Percentiles rank a stretch among this genome's conserved stretches.
phyloP scores from a whole-genome alignment of 2,329 filamentous ascomycete genomes.

The Epichloe typhina region DNA sequence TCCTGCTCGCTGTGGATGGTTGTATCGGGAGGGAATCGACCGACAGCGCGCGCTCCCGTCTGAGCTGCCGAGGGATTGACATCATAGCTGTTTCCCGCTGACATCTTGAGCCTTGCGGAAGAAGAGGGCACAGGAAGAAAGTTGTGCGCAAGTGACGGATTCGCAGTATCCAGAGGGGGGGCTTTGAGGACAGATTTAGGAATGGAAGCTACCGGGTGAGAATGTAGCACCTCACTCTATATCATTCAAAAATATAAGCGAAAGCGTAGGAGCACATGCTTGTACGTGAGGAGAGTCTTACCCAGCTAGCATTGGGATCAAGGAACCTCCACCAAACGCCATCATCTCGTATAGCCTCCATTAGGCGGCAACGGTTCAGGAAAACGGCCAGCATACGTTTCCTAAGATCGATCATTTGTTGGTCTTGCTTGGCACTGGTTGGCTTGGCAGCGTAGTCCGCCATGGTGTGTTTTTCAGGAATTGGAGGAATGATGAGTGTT shows the following conservation, averaged over 20 bases:
- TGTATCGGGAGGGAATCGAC: conserved; percentile 70
- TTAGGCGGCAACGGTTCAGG: conserved; percentile 79
- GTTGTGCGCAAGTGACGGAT: conserved; percentile 73
- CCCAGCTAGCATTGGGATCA: conserved; percentile 97
- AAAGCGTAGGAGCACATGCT: conserved; percentile 6
- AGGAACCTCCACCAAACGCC: conserved; percentile 97
- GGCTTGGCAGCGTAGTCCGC: conserved; percentile 97
- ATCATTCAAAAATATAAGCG: conserved; percentile 3
- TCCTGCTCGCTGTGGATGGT: conserved; percentile 74
- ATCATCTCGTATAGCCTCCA: conserved; percentile 84
- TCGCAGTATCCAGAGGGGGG: conserved; percentile 89
- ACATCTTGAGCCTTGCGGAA: conserved; percentile 71
- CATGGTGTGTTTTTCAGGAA: conserved; percentile 98
- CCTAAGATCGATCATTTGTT: conserved; percentile 87
- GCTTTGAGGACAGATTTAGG: conserved; percentile 91
- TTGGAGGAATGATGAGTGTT: conserved; percentile 88
- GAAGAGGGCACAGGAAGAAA: conserved; percentile 76
- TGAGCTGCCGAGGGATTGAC: conserved; percentile 23
- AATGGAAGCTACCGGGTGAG: conserved; percentile 78
- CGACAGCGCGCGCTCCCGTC: conserved; percentile 46
- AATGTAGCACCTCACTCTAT: conserved; percentile 87
- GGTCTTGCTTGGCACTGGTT: conserved; percentile 94
- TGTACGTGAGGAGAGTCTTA: conserved; percentile 27
- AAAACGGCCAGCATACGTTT: conserved; percentile 97
- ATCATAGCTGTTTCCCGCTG: conserved; percentile 24